A percentile compares a stretch with the other conserved stretches of the same genome.
Evolutionary conservation across 169 alveolate genomes (phyloP).

Genomic region (Ichthyophthirius multifiliis): DNA sequence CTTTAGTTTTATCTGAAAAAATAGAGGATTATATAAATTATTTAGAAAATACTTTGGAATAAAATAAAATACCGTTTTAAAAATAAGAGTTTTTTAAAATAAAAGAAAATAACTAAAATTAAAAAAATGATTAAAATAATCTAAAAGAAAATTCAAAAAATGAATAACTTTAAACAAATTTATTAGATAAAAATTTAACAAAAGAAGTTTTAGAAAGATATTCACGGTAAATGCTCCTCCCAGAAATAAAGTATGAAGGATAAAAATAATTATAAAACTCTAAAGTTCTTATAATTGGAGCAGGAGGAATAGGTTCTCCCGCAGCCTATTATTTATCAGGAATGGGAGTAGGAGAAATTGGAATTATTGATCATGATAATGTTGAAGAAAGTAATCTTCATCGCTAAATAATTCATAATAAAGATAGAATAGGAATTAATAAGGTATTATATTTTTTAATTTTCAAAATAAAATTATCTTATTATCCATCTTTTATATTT

Average conservation of each 20-base stretch:
- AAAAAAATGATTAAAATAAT: conserved; percentile 6
- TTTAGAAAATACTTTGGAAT: not conserved
- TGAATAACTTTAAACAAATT: not conserved
- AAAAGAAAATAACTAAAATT: not conserved
- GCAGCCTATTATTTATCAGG: conserved; percentile 92
- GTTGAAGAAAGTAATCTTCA: conserved; percentile 85
- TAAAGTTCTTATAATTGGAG: conserved; percentile 94
- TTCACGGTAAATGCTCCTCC: conserved; percentile 85
- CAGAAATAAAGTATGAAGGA: conserved; percentile 78
- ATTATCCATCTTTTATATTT: not conserved
- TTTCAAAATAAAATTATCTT: too few relatives aligned
- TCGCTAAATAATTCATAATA: conserved; percentile 83
- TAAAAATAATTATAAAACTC: conserved; percentile 75
- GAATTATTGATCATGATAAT: conserved; percentile 85
- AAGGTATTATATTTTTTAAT: conserved; percentile 44
- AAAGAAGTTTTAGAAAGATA: conserved; percentile 75
- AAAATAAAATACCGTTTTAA: conserved; percentile 11
- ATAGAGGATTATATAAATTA: conserved; percentile 26
- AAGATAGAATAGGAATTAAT: conserved; percentile 66
- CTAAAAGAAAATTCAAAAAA: not conserved
- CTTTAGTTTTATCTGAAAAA: not conserved
- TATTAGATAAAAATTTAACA: conserved; percentile 13
- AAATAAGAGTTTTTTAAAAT: not conserved
- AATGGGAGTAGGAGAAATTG: conserved; percentile 95
- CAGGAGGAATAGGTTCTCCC: conserved; percentile 99